Conservation (phyloP, 306 rosid genomes). For the Cicer arietinum region DNA sequence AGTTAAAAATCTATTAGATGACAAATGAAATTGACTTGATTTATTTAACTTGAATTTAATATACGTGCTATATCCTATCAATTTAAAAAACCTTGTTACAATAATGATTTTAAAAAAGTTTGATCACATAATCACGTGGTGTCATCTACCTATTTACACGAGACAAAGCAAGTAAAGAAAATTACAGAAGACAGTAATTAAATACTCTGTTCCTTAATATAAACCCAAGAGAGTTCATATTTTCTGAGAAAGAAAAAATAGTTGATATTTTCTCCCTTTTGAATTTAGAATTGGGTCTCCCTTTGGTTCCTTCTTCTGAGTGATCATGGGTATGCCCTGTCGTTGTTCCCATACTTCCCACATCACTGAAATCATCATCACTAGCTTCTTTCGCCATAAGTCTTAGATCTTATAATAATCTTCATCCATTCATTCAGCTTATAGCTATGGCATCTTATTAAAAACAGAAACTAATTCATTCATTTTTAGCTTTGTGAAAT, state of each 20-base stretch:
- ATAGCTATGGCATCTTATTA: not conserved
- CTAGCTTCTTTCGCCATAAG: constrained; percentile 97
- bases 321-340: constrained; percentile 81
- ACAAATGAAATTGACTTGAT: too few species aligned
- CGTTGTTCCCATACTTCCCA: constrained; percentile 93
- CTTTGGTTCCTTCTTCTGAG: constrained; percentile 57
- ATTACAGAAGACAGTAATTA: not conserved
- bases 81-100: not conserved
- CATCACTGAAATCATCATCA: constrained; percentile 90
- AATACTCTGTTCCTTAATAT: constrained; percentile 11
- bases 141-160: constrained; percentile 27
- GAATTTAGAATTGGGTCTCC: not conserved
- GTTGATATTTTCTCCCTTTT: not conserved
- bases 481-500: not conserved
- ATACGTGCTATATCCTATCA: too few species aligned
- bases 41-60: too few species aligned
- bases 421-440: not conserved
- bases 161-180: not conserved
- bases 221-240: constrained; percentile 14
- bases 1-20: too few species aligned
- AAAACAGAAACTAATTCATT: not conserved
- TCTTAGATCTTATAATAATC: constrained; percentile 42
- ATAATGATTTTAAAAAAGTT: not conserved
- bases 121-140: constrained; percentile 29
- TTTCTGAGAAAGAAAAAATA: not conserved